Percentiles rank a stretch among this genome's conserved stretches.
These are phyloP conservation scores for Penicillium sp. DNA, from an alignment of 2,329 filamentous ascomycete genomes.

Conservation along the genomic window DNA sequence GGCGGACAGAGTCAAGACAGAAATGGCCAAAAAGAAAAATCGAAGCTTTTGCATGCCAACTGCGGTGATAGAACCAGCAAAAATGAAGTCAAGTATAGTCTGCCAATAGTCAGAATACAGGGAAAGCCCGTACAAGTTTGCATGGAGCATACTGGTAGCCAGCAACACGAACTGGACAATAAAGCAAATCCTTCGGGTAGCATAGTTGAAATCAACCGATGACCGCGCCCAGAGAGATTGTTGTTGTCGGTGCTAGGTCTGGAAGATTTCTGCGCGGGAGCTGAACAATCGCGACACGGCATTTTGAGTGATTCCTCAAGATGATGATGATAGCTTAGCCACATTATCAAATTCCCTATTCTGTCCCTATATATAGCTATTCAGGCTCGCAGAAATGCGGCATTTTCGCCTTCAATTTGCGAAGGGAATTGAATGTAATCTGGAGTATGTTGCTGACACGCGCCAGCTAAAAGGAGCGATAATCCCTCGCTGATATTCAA, in stretches of 20 bases:
- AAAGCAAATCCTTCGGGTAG: conserved; percentile 25
- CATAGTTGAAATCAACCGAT: conserved; percentile 2
- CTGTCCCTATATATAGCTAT: background rate
- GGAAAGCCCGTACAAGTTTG: conserved; percentile 18
- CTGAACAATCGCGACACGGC: background rate
- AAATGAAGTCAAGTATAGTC: conserved; percentile 24
- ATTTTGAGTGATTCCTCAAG: conserved; percentile 2
- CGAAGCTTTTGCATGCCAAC: conserved; percentile 21
- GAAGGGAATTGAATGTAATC: background rate
- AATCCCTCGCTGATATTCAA: conserved; percentile 2
- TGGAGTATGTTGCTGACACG: conserved; percentile 1
- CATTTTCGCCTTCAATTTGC: background rate
- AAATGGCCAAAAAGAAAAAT: conserved; percentile 20
- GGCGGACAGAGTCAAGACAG: conserved; percentile 20
- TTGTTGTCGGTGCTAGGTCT: background rate
- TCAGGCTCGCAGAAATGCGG: background rate
- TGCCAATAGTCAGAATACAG: background rate
- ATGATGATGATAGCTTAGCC: background rate
- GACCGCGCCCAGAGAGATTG: background rate
- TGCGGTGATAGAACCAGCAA: conserved; percentile 25
- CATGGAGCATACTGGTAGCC: conserved; percentile 15
- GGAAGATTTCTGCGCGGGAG: background rate
- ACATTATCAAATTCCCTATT: background rate
- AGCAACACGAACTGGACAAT: conserved; percentile 1
- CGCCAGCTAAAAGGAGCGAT: background rate